Evolutionary conservation across 2,329 filamentous ascomycete genomes (phyloP).

Genomic region (Thielaviopsis cerberus): DNA sequence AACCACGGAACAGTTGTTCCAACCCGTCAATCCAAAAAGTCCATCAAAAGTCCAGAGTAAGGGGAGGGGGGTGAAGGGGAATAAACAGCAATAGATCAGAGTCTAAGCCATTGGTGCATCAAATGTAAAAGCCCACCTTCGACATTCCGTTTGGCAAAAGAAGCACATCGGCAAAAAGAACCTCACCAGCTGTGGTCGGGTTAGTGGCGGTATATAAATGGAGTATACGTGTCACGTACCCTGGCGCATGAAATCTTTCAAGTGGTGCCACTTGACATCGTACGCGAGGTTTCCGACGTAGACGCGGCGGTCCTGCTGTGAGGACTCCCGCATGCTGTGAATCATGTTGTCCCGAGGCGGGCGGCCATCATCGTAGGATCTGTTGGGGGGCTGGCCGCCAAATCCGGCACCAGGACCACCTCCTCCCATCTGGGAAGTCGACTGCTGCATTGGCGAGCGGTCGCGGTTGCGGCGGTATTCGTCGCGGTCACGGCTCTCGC

Average conservation of each 20-base stretch:
- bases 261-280: conserved; percentile 99
- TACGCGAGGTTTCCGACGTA: conserved; percentile 98
- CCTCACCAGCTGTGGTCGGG: conserved; percentile 64
- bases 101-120: conserved; percentile 30
- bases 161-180: conserved; percentile 98
- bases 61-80: conserved; percentile 44
- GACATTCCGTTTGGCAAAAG: conserved; percentile 99
- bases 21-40: conserved; percentile 97
- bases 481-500: conserved; percentile 50
- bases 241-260: conserved; percentile 99
- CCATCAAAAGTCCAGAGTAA: conserved; percentile 47
- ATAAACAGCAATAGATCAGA: conserved; percentile 35
- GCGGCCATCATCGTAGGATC: conserved; percentile 68
- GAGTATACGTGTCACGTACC: conserved; percentile 40
- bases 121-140: conserved; percentile 96
- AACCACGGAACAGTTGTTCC: conserved; percentile 60
- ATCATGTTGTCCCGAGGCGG: conserved; percentile 88
- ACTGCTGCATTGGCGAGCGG: conserved; percentile 58
- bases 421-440: conserved; percentile 47
- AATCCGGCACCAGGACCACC: conserved; percentile 53
- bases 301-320: conserved; percentile 96
- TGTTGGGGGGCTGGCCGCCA: conserved; percentile 41
- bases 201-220: neutral
- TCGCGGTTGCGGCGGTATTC: conserved; percentile 56
- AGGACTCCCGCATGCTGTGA: conserved; percentile 79